These are phyloP conservation scores for Hysterium pulicare DNA, from an alignment of 2,329 filamentous ascomycete genomes.

Conservation along the genomic window DNA sequence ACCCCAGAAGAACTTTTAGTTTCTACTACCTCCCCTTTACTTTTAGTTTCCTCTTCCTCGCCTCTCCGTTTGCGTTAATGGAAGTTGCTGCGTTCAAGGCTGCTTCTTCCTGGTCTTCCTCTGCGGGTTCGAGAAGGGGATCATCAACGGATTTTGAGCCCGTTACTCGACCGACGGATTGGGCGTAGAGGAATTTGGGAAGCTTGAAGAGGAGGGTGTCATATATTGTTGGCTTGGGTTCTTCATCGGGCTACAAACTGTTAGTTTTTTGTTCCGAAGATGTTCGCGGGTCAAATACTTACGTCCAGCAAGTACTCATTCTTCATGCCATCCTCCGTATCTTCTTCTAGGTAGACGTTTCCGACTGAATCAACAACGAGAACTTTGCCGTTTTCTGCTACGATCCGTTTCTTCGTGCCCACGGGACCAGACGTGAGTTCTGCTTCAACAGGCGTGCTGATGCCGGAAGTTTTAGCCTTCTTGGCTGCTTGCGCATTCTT, in stretches of 20 bases:
- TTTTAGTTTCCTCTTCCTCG: slow-evolving; percentile 39
- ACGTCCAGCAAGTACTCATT: slow-evolving; percentile 87
- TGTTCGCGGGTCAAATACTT: slow-evolving; percentile 42
- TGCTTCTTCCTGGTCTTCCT: slow-evolving; percentile 37
- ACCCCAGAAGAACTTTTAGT: not conserved
- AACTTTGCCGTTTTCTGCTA: slow-evolving; percentile 92
- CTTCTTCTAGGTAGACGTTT: slow-evolving; percentile 92
- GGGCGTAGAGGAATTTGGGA: slow-evolving; percentile 68
- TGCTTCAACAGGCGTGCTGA: slow-evolving; percentile 55
- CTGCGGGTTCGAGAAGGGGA: slow-evolving; percentile 31
- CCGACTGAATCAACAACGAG: slow-evolving; percentile 88
- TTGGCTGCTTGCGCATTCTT: slow-evolving; percentile 52
- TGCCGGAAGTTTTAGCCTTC: slow-evolving; percentile 51
- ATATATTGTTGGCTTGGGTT: slow-evolving; percentile 69
- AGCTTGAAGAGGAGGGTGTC: slow-evolving; percentile 82
- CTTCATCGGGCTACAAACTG: slow-evolving; percentile 65
- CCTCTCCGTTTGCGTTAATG: slow-evolving; percentile 45
- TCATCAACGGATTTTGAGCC: slow-evolving; percentile 38
- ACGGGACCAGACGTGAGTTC: slow-evolving; percentile 57
- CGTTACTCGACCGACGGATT: slow-evolving; percentile 43
- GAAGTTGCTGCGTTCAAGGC: slow-evolving; percentile 43
- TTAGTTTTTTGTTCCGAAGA: slow-evolving; percentile 14
- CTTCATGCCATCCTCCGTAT: slow-evolving; percentile 79
- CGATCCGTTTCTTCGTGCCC: slow-evolving; percentile 79
- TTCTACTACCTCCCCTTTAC: slow-evolving; percentile 11